Evolutionary conservation across 208 protist species (phyloP), one percentile per base, ranked within the genome.

Genomic region (Tritrichomonas foetus): DNA sequence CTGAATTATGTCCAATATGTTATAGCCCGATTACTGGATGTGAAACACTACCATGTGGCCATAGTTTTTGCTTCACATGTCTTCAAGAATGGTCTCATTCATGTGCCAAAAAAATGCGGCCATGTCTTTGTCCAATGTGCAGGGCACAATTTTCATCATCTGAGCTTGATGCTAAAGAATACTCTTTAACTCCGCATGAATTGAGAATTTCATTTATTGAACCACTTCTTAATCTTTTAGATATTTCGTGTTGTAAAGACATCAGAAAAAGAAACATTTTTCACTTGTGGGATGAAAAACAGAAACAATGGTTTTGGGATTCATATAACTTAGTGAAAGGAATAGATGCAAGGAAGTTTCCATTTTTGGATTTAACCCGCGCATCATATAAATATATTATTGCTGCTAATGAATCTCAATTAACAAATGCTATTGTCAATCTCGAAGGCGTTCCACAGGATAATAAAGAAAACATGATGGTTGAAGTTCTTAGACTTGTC

Each of bases 111-210:
- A 20, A n/a, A 39, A 0, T 57, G 8, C 44, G 47, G 3, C 78
- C 78, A 39, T 89, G 78, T 16, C 47, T 89, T 25, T 89, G 78
- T 30, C 78, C 78, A 47, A 61, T 89, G 78, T 89, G 78, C 30
- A 44, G 78, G 9, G 20, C 41, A 33, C 1, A 20, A 16, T 89
- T 89, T n/a, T 49, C 25, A 14, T 53, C 53, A 39, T 53, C 41
- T n/a, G 41, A 89, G 27, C 47, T 89, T 5, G 53, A 41, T 33
- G 27, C 78, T 39, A 33, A 57, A 57, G 78, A 89, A 89, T 3
- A 2, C 22, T 39, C 44, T 39, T 36, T 89, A 14, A 89, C 41
- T 57, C 5, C 25, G 39, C 33, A 89, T 57, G 41, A 53, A 16
- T 44, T 89, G 13, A 16, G 41, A 57, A 33, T 89, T 22, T 57